Evolutionary conservation across 1,139 yeast genomes (phyloP), one percentile per base, ranked within the genome.

Genomic region (Yamadazyma aaseri): DNA sequence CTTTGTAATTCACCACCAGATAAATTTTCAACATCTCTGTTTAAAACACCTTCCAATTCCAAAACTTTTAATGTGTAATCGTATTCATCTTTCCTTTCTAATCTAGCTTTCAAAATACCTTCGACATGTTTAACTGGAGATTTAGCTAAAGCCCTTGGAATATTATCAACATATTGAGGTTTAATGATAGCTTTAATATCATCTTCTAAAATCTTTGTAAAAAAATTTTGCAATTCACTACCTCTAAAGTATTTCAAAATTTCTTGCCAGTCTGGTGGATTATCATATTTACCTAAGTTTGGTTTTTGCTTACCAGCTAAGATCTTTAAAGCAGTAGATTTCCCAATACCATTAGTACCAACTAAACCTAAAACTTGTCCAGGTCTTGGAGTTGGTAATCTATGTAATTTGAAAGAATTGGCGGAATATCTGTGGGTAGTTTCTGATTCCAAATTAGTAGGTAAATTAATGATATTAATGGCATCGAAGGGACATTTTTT

Each of bases 1-100:
- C 98, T 83, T 71, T 92, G 98, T 60, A 92, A 76, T 66, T 92
- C 98, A 62, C 98, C 98, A 80, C 98, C 98, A 32, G 96, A 86
- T 46, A 92, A 76, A 52, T 87, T 85, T 34, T 77, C 76, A 33
- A 92, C 86, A 46, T 92, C 97, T 74, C 97, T 86, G 45, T 77
- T 72, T 65, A 87, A 60, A 34, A 92, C 81, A 39, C 79, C 75
- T 40, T 67, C 66, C 56, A 92, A 76, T 62, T 90, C 96, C 58
- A 90, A 71, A 26, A 79, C 72, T 30, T 73, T 73, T 43, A 86
- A 66, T 44, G 86, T 76, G 42, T 76, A 71, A 38, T 85, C 81
- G 42, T 68, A 79, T 17, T 73, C 79, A 32, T 70, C 73, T 28
- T 71, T 49, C 56, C 86, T 81, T 57, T 86, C 92, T 55, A 75